Conservation (phyloP, 371 early-diverging fungal species). For the Globomyces sp. region DNA sequence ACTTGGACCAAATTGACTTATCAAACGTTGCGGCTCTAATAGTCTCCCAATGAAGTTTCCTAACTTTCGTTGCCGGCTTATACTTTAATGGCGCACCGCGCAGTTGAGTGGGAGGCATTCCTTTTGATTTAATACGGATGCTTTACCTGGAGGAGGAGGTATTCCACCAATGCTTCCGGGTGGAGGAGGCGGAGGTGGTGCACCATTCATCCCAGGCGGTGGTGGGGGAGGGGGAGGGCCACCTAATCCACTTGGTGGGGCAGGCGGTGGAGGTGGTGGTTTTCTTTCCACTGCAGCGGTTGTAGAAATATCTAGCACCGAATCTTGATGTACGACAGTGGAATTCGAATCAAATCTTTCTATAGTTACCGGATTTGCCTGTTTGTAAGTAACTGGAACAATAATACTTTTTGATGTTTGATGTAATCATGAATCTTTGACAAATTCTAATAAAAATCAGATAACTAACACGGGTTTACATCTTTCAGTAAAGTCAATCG, state of each 20-base stretch:
- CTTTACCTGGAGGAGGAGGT: background rate
- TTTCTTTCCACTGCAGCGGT: background rate
- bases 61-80: background rate
- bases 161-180: background rate
- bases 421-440: background rate
- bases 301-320: background rate
- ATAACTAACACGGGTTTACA: background rate
- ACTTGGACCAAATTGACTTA: background rate
- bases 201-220: background rate
- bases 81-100: background rate
- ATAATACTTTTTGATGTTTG: background rate
- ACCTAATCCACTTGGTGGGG: background rate
- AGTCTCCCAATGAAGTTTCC: constrained; percentile 4
- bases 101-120: background rate
- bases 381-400: background rate
- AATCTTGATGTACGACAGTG: background rate
- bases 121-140: background rate
- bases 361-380: background rate
- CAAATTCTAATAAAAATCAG: background rate
- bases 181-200: background rate
- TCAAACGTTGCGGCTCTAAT: background rate
- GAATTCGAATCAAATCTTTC: background rate
- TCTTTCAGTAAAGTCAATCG: background rate
- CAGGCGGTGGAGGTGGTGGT: background rate
- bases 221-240: constrained; percentile 12